phyloP scores from a whole-genome alignment of 129 eudicot genomes.

The Chrysanthemum lavandulifolium region DNA sequence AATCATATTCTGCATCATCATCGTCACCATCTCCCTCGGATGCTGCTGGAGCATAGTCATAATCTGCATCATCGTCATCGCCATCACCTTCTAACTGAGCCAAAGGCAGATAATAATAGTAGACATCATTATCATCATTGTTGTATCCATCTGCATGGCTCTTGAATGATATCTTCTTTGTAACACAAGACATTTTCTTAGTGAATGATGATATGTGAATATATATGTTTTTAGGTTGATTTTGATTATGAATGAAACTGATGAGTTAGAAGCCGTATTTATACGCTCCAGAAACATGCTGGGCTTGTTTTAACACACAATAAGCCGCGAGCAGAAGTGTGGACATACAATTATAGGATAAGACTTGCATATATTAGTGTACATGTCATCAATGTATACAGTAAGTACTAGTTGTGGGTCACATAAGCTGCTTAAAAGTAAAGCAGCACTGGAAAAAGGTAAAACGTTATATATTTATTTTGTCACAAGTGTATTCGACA shows the following conservation, averaged over 20 bases:
- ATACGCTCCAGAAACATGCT: not conserved
- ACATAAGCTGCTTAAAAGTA: not conserved
- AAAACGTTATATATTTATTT: not conserved
- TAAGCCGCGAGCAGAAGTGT: constrained; percentile 25
- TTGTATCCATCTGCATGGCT: too few species aligned
- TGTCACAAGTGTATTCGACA: not conserved
- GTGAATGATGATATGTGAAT: not conserved
- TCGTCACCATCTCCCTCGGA: too few species aligned
- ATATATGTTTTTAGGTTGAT: not conserved
- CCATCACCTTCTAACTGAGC: constrained; percentile 21
- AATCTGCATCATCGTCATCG: constrained; percentile 18
- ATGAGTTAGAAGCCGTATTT: constrained; percentile 17
- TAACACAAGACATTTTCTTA: constrained; percentile 22
- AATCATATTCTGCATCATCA: too few species aligned
- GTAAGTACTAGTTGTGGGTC: not conserved
- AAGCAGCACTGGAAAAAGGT: not conserved
- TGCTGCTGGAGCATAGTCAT: too few species aligned
- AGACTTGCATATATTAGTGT: not conserved
- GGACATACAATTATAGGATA: constrained; percentile 11
- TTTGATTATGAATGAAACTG: not conserved
- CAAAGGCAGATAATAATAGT: constrained; percentile 6
- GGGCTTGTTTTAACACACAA: constrained; percentile 12
- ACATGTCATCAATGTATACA: too few species aligned
- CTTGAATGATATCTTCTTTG: constrained; percentile 6
- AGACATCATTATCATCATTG: not conserved